Evolutionary conservation across 495 filamentous ascomycete species (phyloP).

Genomic region (Aspergillus hancockii): DNA sequence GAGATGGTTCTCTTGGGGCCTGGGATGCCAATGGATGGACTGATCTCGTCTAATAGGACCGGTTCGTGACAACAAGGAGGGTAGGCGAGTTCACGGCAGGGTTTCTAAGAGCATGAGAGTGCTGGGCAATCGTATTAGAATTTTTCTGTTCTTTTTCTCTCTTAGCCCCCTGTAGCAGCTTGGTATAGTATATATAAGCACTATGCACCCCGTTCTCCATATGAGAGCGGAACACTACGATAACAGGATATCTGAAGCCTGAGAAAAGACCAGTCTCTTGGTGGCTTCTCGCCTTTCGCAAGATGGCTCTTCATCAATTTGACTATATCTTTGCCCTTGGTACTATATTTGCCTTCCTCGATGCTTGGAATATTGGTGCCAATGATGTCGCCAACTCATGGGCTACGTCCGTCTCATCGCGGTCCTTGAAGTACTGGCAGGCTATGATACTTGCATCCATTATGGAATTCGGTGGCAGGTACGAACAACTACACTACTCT

Average conservation of each 20-base stretch:
- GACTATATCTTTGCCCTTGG: slow-evolving; percentile 23
- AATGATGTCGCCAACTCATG: slow-evolving; percentile 26
- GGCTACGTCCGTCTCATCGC: slow-evolving; percentile 24
- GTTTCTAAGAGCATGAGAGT: neutral
- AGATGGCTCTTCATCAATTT: slow-evolving; percentile 20
- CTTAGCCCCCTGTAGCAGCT: neutral
- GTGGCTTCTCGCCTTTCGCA: neutral
- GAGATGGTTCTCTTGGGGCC: neutral
- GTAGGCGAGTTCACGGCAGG: neutral
- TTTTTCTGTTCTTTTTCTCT: neutral
- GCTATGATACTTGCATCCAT: slow-evolving; percentile 21
- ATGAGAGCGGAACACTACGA: neutral
- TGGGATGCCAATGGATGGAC: neutral
- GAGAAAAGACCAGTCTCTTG: neutral
- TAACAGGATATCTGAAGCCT: neutral
- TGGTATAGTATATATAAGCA: neutral
- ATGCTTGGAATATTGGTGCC: slow-evolving; percentile 26
- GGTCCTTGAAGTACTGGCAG: slow-evolving; percentile 22
- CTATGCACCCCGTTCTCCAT: neutral
- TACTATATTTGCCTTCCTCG: slow-evolving; percentile 24
- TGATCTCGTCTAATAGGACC: neutral
- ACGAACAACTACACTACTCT: neutral
- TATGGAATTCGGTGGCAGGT: slow-evolving; percentile 24
- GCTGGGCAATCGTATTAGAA: neutral
- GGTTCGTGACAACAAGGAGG: neutral